Evolutionary conservation across 345 rosid species (phyloP), one percentile per base, ranked within the genome.

Genomic region (Citropsis articulata): DNA sequence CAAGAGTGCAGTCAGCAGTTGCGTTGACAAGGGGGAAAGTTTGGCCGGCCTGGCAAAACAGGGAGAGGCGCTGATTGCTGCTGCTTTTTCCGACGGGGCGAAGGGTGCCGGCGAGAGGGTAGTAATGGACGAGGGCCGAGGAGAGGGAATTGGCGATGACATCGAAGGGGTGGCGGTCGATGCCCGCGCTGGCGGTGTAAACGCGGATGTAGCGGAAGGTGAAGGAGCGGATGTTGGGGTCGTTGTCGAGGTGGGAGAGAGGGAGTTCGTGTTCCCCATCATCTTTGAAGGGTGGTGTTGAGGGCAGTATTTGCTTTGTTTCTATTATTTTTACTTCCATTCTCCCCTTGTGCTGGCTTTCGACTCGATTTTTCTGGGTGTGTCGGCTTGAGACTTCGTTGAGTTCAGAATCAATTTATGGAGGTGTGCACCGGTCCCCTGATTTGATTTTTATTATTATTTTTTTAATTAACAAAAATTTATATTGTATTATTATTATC

Each of bases 131-230:
- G 1, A 92, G 90, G 6, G 94, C 90, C 19, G 89, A 30, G 78
- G 97, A 80, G 69, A 91, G 90, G 1, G 90, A 87, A 24, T 80
- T 48, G 82, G 88, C 69, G 63, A 90, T 87, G 78, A 88, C 90
- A 42, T 84, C 12, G 72, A 74, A 84, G 31, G 90, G 89, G 24
- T 50, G 67, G 9, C 69, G 75, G 69, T 2, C 30, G n/a, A 67
- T 72, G 84, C 71, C 19, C 77, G 80, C 35, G 77, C 50, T 61
- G 82, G 63, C 77, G 64, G 77, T 85, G 67, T 92, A 94, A 4
- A 84, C 92, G 9, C 97, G 95, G 73, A 94, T 85, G 79, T 90
- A 94, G 64, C 98, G 98, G 89, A 92, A 90, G 66, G 87, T 87
- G 82, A 88, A 80, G 21, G 57, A 53, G 65, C 90, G 70, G 83